Conservation (phyloP, 768 basidiomycete species). For the Hericium coralloides region DNA sequence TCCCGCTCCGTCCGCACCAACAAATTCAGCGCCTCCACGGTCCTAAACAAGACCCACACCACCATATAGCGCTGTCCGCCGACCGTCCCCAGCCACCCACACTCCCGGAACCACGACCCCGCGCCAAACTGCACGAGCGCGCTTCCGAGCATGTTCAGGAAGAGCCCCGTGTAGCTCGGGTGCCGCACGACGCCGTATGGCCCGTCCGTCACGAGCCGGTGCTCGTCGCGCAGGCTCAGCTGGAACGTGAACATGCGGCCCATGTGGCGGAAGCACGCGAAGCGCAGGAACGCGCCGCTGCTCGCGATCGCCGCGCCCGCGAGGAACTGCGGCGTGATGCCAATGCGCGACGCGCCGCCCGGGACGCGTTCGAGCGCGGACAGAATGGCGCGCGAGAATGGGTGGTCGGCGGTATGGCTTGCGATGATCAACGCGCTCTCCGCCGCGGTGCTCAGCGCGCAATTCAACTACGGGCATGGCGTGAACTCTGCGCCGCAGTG, state of each 20-base stretch:
- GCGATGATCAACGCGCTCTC: too few species aligned
- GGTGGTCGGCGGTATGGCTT: too few species aligned
- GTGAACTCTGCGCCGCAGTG: too few species aligned
- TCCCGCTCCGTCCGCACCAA: slow-evolving; percentile 3
- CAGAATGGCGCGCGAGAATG: too few species aligned
- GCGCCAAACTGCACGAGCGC: not conserved
- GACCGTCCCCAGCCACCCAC: not conserved
- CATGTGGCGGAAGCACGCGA: not conserved
- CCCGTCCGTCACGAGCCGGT: not conserved
- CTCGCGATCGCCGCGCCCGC: too few species aligned
- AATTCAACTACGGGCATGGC: too few species aligned
- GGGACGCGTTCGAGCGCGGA: too few species aligned
- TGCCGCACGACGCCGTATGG: not conserved
- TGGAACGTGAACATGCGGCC: not conserved
- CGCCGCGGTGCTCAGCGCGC: too few species aligned
- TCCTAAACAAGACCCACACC: not conserved
- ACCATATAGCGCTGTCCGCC: not conserved
- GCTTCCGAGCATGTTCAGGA: not conserved
- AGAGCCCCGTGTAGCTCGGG: not conserved
- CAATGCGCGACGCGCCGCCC: too few species aligned
- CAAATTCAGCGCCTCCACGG: not conserved
- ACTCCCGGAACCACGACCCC: not conserved
- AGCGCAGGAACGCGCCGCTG: not conserved
- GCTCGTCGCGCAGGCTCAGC: not conserved
- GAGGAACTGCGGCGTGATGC: too few species aligned